Evolutionary conservation across 768 basidiomycete genomes (phyloP), one percentile per base, ranked within the genome.

Genomic region (Mycena rosella): DNA sequence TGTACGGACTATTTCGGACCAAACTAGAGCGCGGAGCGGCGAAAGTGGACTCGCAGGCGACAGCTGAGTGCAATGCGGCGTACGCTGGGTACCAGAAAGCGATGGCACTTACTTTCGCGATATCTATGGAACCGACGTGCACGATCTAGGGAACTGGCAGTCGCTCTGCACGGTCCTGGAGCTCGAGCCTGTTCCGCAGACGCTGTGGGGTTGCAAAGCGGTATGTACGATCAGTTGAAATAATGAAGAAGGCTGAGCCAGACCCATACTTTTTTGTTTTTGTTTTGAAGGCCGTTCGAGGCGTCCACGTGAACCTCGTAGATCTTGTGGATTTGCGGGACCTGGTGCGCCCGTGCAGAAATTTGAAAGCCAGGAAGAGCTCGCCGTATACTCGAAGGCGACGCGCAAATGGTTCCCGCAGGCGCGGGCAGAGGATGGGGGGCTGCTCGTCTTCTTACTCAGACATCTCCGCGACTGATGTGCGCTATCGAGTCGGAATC

Each of bases 71-170:
- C 2, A 30, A 75, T 2, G 40, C 48, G 0, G 77, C 78, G 2
- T 66, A 69, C 22, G 15, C 74, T 0, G 53, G 11, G 0, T 80
- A 79, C 65, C 63, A 76, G 26, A 65, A 73, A 45, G 82, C 78
- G 0, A 44, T 83, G 22, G 77, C 76, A 0, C 8, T 61, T 40
- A 74, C 78, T 24, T 84, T 83, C 75, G 81, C 79, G 18, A 15
- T 1, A 75, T 56, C 1, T 84, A 78, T 52, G 82, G 82, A 1
- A 78, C 70, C 3, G 75, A 83, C 29, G 76, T 68, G 3, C 48
- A 78, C 20, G 73, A 73, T 52, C 61, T 82, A 14, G 65, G 60
- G 3, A 69, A 73, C 0, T 81, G 81, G 81, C 74, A 77, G 40
- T 34, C 26, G 0, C 62, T 83, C 18, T 80, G 77, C 57, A 56